Evolutionary conservation across 805 yeast species (phyloP), one percentile per base, ranked within the genome.

Genomic region (Nakazawaea molendinolei): DNA sequence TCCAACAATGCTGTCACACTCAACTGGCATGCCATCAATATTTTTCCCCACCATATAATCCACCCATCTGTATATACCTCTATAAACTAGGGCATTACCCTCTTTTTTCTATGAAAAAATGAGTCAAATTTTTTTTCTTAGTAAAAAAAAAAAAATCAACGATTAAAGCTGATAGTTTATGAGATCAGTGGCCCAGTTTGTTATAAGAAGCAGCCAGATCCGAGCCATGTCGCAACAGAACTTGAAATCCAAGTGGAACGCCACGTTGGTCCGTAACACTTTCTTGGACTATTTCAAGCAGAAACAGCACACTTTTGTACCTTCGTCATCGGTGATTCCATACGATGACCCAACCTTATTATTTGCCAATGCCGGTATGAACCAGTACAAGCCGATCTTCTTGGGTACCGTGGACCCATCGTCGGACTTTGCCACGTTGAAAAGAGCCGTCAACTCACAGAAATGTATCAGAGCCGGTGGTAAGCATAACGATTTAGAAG

Each of bases 401-500:
- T 69, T 89, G 53, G 99, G 99, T 38, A 89, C 97, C 8, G 97
- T 87, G 31, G 97, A 92, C 50, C 99, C 99, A 22, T 68, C 90
- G 16, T 79, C 92, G 29, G 92, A 87, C 33, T 83, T 90, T 53
- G 80, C 86, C 50, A 67, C 69, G 45, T 70, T 92, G 60, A 86
- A 82, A 55, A 74, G 96, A 48, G 96, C 98, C 33, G 82, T 76
- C 49, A 90, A 92, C 71, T 86, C 97, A 12, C 99, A 92, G 57
- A 92, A 92, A 62, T 92, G 97, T 74, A 90, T 92, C 52, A 80
- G 99, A 67, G 99, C 99, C 22, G 99, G 99, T 62, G 99, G 99
- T 60, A 92, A 92, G 63, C 99, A 92, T 63, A 83, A 83, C 50
- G 98, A 92, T 66, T 75, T 92, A 56, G 99, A 92, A 58, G 99